Evolutionary conservation across 805 yeast species (phyloP).

Genomic region (Pichia cabralensis): DNA sequence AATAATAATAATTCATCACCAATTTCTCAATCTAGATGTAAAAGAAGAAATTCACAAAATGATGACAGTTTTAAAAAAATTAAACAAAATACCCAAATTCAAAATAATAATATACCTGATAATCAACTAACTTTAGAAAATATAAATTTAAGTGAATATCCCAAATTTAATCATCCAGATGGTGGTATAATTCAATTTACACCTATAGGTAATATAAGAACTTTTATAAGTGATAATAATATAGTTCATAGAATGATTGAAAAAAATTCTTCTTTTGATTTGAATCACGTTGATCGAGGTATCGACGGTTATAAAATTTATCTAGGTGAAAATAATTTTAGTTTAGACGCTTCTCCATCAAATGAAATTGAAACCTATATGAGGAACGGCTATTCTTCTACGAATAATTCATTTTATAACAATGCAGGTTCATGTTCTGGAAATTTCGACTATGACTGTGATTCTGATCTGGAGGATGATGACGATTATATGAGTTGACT

Average conservation of each 20-base stretch:
- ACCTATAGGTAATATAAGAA: slow-evolving; percentile 52
- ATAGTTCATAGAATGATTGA: slow-evolving; percentile 39
- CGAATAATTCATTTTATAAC: slow-evolving; percentile 7
- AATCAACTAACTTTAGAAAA: slow-evolving; percentile 19
- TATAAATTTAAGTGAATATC: slow-evolving; percentile 35
- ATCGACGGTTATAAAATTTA: slow-evolving; percentile 29
- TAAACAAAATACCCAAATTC: slow-evolving; percentile 12
- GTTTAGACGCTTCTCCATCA: slow-evolving; percentile 19
- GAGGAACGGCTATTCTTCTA: slow-evolving; percentile 20
- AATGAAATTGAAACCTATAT: slow-evolving; percentile 23
- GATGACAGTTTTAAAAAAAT: slow-evolving; percentile 24
- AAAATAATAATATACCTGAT: slow-evolving; percentile 7
- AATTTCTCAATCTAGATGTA: slow-evolving; percentile 14
- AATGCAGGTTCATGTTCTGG: slow-evolving; percentile 8
- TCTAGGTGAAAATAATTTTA: slow-evolving; percentile 19
- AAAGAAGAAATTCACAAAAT: slow-evolving; percentile 29
- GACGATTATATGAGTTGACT: slow-evolving; percentile 10
- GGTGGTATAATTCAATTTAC: slow-evolving; percentile 55
- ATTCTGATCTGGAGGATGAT: slow-evolving; percentile 20
- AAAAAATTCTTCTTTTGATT: slow-evolving; percentile 29
- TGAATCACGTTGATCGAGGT: slow-evolving; percentile 23
- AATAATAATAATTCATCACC: slow-evolving; percentile 9
- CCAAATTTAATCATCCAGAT: slow-evolving; percentile 49
- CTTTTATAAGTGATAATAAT: slow-evolving; percentile 32
- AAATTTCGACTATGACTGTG: slow-evolving; percentile 16